Base-by-base conservation (phyloP, 306 rosid genomes). In the Glycine tomentella region DNA sequence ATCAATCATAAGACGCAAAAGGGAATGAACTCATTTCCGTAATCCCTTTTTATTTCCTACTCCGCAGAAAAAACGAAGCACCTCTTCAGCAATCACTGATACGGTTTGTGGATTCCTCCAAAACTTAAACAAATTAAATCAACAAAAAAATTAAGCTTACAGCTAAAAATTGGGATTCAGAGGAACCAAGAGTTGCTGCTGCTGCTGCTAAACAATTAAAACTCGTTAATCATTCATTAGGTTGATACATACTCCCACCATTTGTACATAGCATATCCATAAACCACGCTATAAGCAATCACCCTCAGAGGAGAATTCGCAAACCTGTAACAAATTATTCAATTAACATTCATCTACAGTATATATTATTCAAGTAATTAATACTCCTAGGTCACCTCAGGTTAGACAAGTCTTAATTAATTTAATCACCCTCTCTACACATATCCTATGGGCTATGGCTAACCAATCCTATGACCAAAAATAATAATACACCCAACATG, bases 221-320 rank as follows among this genome's bases (percentile, higher is more conserved):
- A 25, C 9, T 36, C 0, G 20, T 83, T 84, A 71, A 71, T 51
- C 9, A 44, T 42, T 4, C 1, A 74, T 73, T 87, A 81, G 46
- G 69, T 20, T 9, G 92, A 82, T 31, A 95, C 83, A 72, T 87
- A 90, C 72, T 73, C 72, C 99, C 99, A 95, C 99, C 99, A 95
- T 83, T 85, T 95, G 91, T 87, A 87, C 80, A 91, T 59, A 55
- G 86, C 90, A 80, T 80, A 82, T 74, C 93, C 95, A 84, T 95
- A 95, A 25, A 93, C 48, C 38, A 80, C 15, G 49, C 81, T 48
- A 80, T 95, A 95, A 52, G 76, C 86, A 80, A 78, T 79, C 84
- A 89, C 66, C 82, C 99, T 89, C 42, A 87, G 0, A 25, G 97
- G 96, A 69, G 90, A 88, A 59, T 65, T 69, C 15, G 81, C 88